Evolutionary conservation across 805 yeast species (phyloP).

Genomic region (Wickerhamomyces kurtzmanii): DNA sequence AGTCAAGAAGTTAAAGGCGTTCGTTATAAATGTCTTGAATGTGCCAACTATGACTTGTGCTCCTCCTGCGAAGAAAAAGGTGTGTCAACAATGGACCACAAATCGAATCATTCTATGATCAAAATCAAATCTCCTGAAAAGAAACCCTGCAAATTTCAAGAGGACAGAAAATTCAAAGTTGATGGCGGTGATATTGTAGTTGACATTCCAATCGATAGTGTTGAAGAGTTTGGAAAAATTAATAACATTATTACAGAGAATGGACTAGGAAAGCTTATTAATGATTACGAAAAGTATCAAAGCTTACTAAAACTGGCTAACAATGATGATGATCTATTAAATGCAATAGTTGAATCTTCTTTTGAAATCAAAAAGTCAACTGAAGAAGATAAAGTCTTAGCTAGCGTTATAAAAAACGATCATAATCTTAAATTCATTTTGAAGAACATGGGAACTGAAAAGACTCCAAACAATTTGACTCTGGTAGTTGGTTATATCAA

Average conservation of each 20-base stretch:
- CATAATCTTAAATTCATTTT: slow-evolving; percentile 1
- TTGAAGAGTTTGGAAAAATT: no score
- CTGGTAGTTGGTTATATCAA: background rate
- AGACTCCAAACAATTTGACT: slow-evolving; percentile 2
- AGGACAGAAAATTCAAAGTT: no score
- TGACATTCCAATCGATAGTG: no score
- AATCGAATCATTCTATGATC: no score
- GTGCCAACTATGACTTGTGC: slow-evolving; percentile 37
- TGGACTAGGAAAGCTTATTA: background rate
- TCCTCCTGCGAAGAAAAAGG: slow-evolving; percentile 17
- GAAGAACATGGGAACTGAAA: background rate
- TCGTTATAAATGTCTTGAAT: slow-evolving; percentile 35
- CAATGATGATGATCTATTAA: background rate
- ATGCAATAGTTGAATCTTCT: slow-evolving; percentile 1
- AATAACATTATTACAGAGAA: no score
- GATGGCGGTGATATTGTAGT: no score
- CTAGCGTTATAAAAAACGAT: background rate
- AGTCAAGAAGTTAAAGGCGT: slow-evolving; percentile 22
- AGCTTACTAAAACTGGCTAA: background rate
- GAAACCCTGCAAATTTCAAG: no score
- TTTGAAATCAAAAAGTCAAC: background rate
- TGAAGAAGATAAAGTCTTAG: no score
- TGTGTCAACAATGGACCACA: background rate
- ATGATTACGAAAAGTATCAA: background rate
- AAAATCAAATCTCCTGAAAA: no score